Base-by-base conservation (phyloP, 2,329 filamentous ascomycete species). In the Stylonectria norvegica region DNA sequence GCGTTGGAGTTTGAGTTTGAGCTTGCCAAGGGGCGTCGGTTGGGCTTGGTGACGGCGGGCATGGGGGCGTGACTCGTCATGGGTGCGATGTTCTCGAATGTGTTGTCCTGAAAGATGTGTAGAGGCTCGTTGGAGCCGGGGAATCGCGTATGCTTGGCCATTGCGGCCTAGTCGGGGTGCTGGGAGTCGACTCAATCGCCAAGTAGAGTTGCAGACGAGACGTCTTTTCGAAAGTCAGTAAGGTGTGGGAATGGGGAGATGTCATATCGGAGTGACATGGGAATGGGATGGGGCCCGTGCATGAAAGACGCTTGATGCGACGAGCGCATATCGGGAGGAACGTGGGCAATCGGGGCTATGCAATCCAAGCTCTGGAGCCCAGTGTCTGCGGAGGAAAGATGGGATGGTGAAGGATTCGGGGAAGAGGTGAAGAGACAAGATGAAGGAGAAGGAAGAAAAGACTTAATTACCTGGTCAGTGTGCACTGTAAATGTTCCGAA, bases 61-160 rank as follows among this genome's bases (percentile, higher is more conserved):
- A 79, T 79, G 25, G 75, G 73, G 30, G 75, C 73, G 53, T 78
- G 72, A 61, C 71, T 78, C 45, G 74, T 71, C 63, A 76, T 75
- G 27, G 70, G 68, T 5, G 67, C 59, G 29, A 63, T 51, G 45
- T 69, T 67, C 38, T 68, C 67, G 55, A 68, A 71, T 47, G 69
- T 67, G 45, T 73, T 66, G 61, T 79, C 75, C 44, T 75, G 70
- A 52, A 69, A 79, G 48, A 78, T 73, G 23, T 71, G 67, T 27
- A 77, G 60, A 34, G 72, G 67, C 61, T 76, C 71, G 47, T 67
- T 64, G 29, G 66, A 63, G 53, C 62, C 66, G 55, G 63, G 54
- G 46, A 70, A 71, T 55, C 67, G 70, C 60, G 72, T 66, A 55
- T 67, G 64, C 65, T 71, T 71, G 68, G 73, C 73, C 76, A 79